phyloP scores from a whole-genome alignment of 495 filamentous ascomycete species.

The Aspergillus baeticus region DNA sequence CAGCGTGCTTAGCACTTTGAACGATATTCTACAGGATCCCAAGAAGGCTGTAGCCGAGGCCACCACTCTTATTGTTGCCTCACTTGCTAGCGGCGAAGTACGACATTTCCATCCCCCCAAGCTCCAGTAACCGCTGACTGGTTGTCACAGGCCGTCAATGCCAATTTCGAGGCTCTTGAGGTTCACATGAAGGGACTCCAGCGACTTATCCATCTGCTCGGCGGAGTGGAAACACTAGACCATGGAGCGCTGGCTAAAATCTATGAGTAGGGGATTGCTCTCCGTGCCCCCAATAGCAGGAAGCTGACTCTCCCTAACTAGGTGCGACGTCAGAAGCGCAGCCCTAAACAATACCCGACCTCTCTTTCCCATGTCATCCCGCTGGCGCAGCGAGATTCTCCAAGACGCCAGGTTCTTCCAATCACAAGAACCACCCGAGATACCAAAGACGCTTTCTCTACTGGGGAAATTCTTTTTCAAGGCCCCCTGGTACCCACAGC shows the following conservation, averaged over 20 bases:
- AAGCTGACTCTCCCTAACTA: not conserved
- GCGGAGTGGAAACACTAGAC: not conserved
- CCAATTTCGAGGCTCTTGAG: constrained; percentile 3
- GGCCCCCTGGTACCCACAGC: not conserved
- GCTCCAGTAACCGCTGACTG: not conserved
- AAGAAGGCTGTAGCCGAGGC: constrained; percentile 4
- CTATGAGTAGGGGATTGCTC: not conserved
- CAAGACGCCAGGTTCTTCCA: constrained; percentile 8
- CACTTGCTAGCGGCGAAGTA: constrained; percentile 4
- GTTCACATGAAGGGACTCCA: constrained; percentile 2
- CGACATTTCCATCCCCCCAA: not conserved
- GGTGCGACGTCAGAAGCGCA: constrained; percentile 8
- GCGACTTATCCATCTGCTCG: not conserved
- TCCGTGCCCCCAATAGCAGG: not conserved
- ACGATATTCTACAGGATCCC: constrained; percentile 9
- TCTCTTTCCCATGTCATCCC: not conserved
- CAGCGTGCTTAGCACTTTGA: not conserved
- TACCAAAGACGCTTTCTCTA: not conserved
- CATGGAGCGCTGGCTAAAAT: constrained; percentile 7
- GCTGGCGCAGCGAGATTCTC: constrained; percentile 9
- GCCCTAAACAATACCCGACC: constrained; percentile 7
- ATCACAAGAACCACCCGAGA: not conserved
- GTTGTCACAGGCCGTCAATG: constrained; percentile 3
- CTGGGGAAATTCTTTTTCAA: not conserved
- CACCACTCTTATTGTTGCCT: constrained; percentile 5